Evolutionary conservation across 306 rosid genomes (phyloP), one percentile per base, ranked within the genome.

Genomic region (Quercus bicolor): DNA sequence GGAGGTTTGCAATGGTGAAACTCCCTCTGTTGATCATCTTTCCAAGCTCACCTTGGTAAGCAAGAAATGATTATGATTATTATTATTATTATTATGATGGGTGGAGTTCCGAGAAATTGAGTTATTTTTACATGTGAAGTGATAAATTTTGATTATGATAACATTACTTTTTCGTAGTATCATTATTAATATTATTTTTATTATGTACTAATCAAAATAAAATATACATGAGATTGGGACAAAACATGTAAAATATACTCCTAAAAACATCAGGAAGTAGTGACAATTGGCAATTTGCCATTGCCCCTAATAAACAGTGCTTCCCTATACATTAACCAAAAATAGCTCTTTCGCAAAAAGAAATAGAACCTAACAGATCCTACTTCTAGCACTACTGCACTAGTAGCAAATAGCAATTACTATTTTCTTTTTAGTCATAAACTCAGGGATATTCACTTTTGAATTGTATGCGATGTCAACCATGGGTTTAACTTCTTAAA

Each of bases 31-130:
- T 16, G 92, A 91, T 77, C 96, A 89, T 53, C 98, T 96, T 70
- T 80, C 97, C 65, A 90, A 90, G 75, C 93, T 96, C 79, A 73
- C 90, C 73, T 73, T 74, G 85, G 99, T 96, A 86, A 85, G 79
- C 84, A 7, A 2, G 48, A 11, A 56, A 72, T 4, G 66, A 24
- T 16, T 69, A 33, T n/a, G 14, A 12, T 52, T 5, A 4, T 12
- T 75, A 56, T 69, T 1, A 15, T 34, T 5, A 4, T 7, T 75
- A 48, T 69, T 1, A 16, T 8, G 0, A 40, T 40, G 45, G 45
- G 45, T 40, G 45, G 45, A 40, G 12, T 40, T 40, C 45, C 45
- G 2, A 40, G 45, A 40, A 40, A 40, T 40, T 40, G 45, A 40
- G 11, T 40, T 40, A 8, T 2, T 40, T 40, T 40, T 40, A 40